These are phyloP conservation scores for Metschnikowia continentalis DNA, from an alignment of 805 yeast species.

Conservation along the genomic window DNA sequence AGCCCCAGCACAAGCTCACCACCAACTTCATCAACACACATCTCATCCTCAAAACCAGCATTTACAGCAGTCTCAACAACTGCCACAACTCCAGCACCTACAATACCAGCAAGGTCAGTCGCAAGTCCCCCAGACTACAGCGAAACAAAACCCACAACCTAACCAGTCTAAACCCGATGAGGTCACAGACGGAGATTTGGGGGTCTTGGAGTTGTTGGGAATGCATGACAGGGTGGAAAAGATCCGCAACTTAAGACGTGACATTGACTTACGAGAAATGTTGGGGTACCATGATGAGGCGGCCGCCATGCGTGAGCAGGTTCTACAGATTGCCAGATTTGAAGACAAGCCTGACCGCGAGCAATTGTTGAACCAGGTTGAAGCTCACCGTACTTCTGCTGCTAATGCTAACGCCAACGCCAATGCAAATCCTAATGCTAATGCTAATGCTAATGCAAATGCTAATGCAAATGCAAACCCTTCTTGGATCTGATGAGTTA, in stretches of 20 bases:
- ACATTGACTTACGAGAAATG: neutral
- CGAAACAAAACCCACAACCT: neutral
- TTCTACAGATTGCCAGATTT: constrained; percentile 4
- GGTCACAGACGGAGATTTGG: constrained; percentile 1
- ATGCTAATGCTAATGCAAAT: neutral
- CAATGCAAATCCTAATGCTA: no score
- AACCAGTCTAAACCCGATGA: neutral
- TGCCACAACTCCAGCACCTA: constrained; percentile 10
- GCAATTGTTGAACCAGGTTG: constrained; percentile 12
- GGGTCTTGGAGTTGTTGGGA: neutral
- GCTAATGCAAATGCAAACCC: constrained; percentile 14
- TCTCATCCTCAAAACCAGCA: constrained; percentile 11
- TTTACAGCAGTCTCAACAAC: constrained; percentile 7
- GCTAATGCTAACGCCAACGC: constrained; percentile 8
- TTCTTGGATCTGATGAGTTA: constrained; percentile 14
- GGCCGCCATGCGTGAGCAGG: constrained; percentile 7
- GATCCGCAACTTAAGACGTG: neutral
- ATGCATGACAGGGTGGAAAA: constrained; percentile 3
- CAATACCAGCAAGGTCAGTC: constrained; percentile 9
- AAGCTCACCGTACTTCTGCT: constrained; percentile 11
- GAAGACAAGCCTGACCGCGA: constrained; percentile 4
- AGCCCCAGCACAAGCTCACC: constrained; percentile 8
- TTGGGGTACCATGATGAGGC: constrained; percentile 3
- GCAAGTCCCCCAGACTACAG: neutral
- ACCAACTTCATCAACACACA: constrained; percentile 8